Conservation (phyloP, 108 stramenopile genomes). For the Fistulifera pelliculosa region DNA sequence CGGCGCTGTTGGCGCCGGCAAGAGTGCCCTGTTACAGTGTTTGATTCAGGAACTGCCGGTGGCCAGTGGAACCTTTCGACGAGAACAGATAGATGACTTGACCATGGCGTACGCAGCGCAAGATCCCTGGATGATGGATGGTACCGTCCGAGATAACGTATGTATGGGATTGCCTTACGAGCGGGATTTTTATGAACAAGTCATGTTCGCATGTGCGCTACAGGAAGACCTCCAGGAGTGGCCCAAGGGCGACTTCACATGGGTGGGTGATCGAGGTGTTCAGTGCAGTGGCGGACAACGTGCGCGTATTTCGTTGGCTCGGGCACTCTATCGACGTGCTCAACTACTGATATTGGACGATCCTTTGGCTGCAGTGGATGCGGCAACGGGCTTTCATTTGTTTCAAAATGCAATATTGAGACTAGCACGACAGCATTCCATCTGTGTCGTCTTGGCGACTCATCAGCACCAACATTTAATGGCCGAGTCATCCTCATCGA, state of each 20-base stretch:
- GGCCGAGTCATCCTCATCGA: constrained; percentile 5
- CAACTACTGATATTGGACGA: constrained; percentile 85
- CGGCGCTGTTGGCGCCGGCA: constrained; percentile 57
- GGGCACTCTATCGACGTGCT: constrained; percentile 51
- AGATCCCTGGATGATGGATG: constrained; percentile 89
- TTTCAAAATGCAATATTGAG: constrained; percentile 73
- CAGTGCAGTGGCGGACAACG: constrained; percentile 91
- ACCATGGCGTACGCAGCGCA: constrained; percentile 80
- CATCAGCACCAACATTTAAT: constrained; percentile 85
- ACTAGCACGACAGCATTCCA: constrained; percentile 37
- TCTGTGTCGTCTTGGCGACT: constrained; percentile 75
- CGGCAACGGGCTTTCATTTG: constrained; percentile 68
- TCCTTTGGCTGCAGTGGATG: constrained; percentile 92
- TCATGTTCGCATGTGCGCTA: constrained; percentile 72
- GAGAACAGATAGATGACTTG: constrained; percentile 21
- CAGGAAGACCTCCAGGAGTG: constrained; percentile 57
- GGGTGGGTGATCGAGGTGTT: constrained; percentile 90
- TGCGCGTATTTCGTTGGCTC: constrained; percentile 77
- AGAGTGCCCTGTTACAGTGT: constrained; percentile 56
- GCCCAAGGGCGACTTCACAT: constrained; percentile 70
- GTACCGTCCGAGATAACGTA: constrained; percentile 83
- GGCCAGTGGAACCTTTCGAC: constrained; percentile 24
- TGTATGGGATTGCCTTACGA: constrained; percentile 51
- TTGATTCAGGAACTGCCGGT: constrained; percentile 56
- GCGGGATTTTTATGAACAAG: constrained; percentile 44